Evolutionary conservation across 192 early-diverging fungal species (phyloP).

Genomic region (Lunasporangiospora selenospora): DNA sequence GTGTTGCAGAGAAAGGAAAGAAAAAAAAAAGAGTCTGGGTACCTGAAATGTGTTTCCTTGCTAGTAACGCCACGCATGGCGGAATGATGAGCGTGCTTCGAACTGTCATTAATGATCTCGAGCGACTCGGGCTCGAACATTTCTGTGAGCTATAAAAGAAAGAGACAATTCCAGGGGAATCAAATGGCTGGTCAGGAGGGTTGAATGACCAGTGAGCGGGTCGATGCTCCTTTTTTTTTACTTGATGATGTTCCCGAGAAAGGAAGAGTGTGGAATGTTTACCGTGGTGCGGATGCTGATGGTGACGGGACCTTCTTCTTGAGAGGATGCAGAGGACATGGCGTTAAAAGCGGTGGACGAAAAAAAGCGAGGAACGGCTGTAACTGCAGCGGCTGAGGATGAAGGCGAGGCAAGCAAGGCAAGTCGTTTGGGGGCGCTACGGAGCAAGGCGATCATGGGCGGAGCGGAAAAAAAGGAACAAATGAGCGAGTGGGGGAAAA

Average conservation of each 20-base stretch:
- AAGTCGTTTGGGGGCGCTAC: too few species aligned
- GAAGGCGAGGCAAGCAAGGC: too few species aligned
- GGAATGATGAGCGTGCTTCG: slow-evolving; percentile 81
- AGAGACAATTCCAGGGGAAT: background rate
- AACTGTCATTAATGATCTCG: slow-evolving; percentile 80
- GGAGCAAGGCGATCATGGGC: too few species aligned
- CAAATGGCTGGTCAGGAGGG: background rate
- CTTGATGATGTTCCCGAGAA: background rate
- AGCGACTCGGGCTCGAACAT: slow-evolving; percentile 63
- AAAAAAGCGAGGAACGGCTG: too few species aligned
- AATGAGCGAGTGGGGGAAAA: too few species aligned
- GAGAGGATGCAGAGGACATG: too few species aligned
- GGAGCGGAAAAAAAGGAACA: too few species aligned
- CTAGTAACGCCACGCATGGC: slow-evolving; percentile 83
- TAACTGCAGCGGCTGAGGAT: too few species aligned
- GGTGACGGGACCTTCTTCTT: slow-evolving; percentile 39
- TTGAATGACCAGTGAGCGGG: background rate
- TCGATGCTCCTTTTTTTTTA: too few species aligned
- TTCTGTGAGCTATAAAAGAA: slow-evolving; percentile 30
- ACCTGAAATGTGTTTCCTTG: slow-evolving; percentile 88
- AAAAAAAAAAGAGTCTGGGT: background rate
- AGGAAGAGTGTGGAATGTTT: background rate
- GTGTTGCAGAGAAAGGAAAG: too few species aligned
- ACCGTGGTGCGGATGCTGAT: slow-evolving; percentile 41
- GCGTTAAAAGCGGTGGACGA: too few species aligned